phyloP scores from a whole-genome alignment of 345 rosid species.

The Angophora floribunda region DNA sequence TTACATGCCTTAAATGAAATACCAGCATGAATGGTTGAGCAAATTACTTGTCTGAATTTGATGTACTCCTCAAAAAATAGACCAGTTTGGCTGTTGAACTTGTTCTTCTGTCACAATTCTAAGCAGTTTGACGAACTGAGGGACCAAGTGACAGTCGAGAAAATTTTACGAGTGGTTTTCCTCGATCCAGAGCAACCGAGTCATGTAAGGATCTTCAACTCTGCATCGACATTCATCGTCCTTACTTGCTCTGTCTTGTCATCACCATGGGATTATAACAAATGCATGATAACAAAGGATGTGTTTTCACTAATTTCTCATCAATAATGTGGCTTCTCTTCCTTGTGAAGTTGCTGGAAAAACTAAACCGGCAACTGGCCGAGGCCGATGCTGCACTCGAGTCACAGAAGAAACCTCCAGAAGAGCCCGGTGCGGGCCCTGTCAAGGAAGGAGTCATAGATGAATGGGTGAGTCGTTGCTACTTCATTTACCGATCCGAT shows the following conservation, averaged over 20 bases:
- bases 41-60: not conserved
- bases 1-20: not conserved
- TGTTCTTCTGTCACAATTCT: not conserved
- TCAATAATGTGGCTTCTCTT: not conserved
- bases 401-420: constrained; percentile 47
- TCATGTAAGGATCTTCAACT: constrained; percentile 27
- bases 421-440: constrained; percentile 32
- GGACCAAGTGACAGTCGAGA: constrained; percentile 60
- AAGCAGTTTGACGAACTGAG: constrained; percentile 69
- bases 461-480: constrained; percentile 48
- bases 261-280: not conserved
- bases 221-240: not conserved
- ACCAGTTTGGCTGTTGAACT: not conserved
- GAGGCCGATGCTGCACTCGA: constrained; percentile 59
- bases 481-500: not conserved
- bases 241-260: not conserved
- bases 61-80: not conserved
- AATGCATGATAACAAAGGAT: not conserved
- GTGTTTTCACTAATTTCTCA: not conserved
- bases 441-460: constrained; percentile 67
- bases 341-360: constrained; percentile 34
- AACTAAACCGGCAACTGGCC: constrained; percentile 49
- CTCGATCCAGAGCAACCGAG: constrained; percentile 45
- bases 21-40: not conserved
- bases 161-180: constrained; percentile 54